A percentile compares a stretch with the other conserved stretches of the same genome.
These are phyloP conservation scores for Puccinia hordei DNA, from an alignment of 1,284 basidiomycete genomes.

Conservation along the genomic window DNA sequence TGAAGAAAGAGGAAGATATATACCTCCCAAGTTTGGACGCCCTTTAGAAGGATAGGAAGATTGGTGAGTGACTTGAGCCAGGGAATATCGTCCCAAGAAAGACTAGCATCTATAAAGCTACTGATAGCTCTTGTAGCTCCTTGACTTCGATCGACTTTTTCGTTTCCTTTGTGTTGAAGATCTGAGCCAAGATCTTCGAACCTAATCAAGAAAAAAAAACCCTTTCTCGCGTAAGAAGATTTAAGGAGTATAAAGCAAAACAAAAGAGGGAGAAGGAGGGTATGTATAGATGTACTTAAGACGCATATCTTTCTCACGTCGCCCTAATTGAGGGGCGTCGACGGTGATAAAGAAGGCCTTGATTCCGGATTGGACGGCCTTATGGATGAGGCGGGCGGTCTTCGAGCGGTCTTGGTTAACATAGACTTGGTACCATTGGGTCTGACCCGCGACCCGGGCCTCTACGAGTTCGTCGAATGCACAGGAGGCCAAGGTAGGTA, in stretches of 20 bases:
- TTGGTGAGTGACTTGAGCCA: constrained; percentile 88
- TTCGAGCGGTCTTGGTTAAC: constrained; percentile 81
- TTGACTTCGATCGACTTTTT: constrained; percentile 73
- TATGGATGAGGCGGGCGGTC: constrained; percentile 78
- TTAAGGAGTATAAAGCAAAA: background rate
- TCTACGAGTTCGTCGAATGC: constrained; percentile 88
- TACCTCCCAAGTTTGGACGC: constrained; percentile 87
- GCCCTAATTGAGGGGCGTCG: constrained; percentile 86
- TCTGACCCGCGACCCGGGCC: constrained; percentile 71
- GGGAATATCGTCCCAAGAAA: constrained; percentile 81
- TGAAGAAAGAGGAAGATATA: constrained; percentile 51
- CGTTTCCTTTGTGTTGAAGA: constrained; percentile 24
- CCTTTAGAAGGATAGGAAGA: constrained; percentile 90
- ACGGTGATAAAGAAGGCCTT: constrained; percentile 76
- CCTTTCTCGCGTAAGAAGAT: background rate
- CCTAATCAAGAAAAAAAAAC: no score
- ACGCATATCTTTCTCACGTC: constrained; percentile 72
- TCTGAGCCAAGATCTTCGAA: constrained; percentile 35
- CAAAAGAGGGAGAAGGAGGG: background rate
- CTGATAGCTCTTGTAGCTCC: constrained; percentile 92
- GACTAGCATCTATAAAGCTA: constrained; percentile 88
- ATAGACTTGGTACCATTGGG: constrained; percentile 79
- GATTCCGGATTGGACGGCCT: constrained; percentile 79
- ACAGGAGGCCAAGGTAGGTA: constrained; percentile 84
- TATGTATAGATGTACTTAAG: constrained; percentile 24